Evolutionary conservation across 176 grass and related monocot genomes (phyloP).

Genomic region (Triticum monococcum): DNA sequence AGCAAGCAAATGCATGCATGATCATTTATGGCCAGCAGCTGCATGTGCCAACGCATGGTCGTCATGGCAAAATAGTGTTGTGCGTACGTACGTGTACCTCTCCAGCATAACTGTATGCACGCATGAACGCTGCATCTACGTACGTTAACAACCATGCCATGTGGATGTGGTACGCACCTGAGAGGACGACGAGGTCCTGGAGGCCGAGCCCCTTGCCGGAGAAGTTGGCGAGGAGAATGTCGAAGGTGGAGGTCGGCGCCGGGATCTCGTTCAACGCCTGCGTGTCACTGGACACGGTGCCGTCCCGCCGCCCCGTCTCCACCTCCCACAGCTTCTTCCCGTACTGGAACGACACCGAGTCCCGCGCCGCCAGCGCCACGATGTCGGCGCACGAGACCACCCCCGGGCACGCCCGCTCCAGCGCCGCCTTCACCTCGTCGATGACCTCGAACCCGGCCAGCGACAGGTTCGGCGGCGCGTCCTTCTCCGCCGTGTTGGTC

Average conservation of each 20-base stretch:
- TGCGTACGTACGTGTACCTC: no score
- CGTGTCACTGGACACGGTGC: constrained; percentile 23
- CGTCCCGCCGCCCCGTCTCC: constrained; percentile 50
- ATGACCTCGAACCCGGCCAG: constrained; percentile 53
- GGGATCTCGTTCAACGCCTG: constrained; percentile 38
- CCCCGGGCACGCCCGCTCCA: constrained; percentile 27
- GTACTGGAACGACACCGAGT: constrained; percentile 48
- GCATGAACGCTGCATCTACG: neutral
- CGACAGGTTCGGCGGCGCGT: constrained; percentile 37
- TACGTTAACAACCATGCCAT: neutral
- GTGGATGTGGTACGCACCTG: constrained; percentile 18
- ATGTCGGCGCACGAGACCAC: constrained; percentile 50
- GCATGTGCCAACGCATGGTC: neutral
- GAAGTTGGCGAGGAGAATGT: constrained; percentile 37
- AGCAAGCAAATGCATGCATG: neutral
- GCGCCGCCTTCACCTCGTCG: constrained; percentile 51
- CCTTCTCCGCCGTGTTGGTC: constrained; percentile 46
- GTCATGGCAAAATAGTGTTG: no score
- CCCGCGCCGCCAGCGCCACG: constrained; percentile 42
- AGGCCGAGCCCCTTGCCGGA: constrained; percentile 37
- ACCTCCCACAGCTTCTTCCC: constrained; percentile 47
- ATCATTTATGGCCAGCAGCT: neutral
- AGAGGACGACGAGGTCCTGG: constrained; percentile 59
- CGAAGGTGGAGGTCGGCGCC: constrained; percentile 29
- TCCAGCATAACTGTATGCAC: neutral